Evolutionary conservation across 148 eudicot species (phyloP), one percentile per base, ranked within the genome.

Genomic region (Persicaria maculosa): DNA sequence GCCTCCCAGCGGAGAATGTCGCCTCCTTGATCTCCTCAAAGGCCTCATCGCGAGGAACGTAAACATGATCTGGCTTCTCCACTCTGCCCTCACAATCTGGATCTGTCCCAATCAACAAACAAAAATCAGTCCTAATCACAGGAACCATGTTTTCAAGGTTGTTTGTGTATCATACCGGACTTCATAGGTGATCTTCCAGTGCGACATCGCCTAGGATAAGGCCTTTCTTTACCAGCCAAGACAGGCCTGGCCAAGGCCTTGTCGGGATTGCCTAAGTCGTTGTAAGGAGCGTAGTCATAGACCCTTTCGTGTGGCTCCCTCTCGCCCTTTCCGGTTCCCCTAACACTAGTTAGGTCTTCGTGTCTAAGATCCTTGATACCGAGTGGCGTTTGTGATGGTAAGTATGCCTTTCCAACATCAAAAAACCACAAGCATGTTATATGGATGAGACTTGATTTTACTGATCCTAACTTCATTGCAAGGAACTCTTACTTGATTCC

Each of bases 191-290:
- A 85, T 75, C 98, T 82, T 43, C 98, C 97, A 53, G 97, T 85
- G 72, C 94, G 91, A 87, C 99, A 95, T 16, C 99, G 92, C 82
- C 97, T 90, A 50, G 99, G 97, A 83, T 92, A 95, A 76, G 99
- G 97, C 77, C 85, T 80, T 78, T 90, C 85, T 74, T 90, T 72
- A 25, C 86, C 88, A 71, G 87, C 81, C 71, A 95, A 72, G 45
- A 90, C 85, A 14, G 93, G 96, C 76, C 99, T 84, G 47, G 64
- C 86, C 36, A 92, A 76, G 36, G 75, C 78, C 55, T 79, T 77
- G 79, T 86, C 89, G 0, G 96, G 97, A 74, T 84, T 85, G 47
- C 99, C 96, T 81, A 92, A 84, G 80, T 92, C 97, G 76, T 95
- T 95, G 59, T 92, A 95, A 25, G 88, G 86, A 77, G 88, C 99